Base-by-base conservation (phyloP, 306 rosid species). In the Lathyrus tuberosus region DNA sequence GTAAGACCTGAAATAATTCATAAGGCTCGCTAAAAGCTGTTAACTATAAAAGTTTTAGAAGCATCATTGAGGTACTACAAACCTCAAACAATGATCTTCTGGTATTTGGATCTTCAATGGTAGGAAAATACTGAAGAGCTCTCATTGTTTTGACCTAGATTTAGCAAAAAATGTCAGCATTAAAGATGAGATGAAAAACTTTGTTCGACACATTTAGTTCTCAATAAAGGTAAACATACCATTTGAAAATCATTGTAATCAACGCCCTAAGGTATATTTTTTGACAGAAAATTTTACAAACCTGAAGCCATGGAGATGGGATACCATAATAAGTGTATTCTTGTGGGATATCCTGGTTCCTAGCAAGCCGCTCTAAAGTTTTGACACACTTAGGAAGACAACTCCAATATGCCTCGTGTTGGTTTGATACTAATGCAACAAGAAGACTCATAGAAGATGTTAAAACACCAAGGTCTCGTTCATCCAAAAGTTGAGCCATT, bases 241-340 rank as follows among this genome's bases (percentile, higher is more conserved):
- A 57, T 46, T 59, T 6, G 5, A 57, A 71, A 58, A 17, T 58
- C 26, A 66, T 49, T 28, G 26, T 10, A 18, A 72, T 24, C 38
- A 60, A 67, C 26, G 46, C 30, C 28, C 44, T 56, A 51, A 76
- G 65, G 83, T 79, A 69, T 59, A 58, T 31, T 44, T 51, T 35
- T 51, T 53, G 41, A 6, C 3, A 11, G 57, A 57, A 35, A 67
- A 69, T 18, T 67, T 73, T 47, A 88, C 88, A 83, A 82, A 91
- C 99, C 97, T 95, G 99, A 84, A 95, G 99, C 99, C 97, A 95
- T 62, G 99, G 99, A 78, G 99, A 95, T 82, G 99, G 99, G 79
- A 95, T 95, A 74, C 99, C 99, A 54, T 95, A 95, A 85, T 95
- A 95, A 71, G 97, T 95, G 81, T 95, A 95, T 81, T 95, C 99